Conservation (phyloP, 1,139 yeast genomes). For the Yamadazyma membranifaciens region DNA sequence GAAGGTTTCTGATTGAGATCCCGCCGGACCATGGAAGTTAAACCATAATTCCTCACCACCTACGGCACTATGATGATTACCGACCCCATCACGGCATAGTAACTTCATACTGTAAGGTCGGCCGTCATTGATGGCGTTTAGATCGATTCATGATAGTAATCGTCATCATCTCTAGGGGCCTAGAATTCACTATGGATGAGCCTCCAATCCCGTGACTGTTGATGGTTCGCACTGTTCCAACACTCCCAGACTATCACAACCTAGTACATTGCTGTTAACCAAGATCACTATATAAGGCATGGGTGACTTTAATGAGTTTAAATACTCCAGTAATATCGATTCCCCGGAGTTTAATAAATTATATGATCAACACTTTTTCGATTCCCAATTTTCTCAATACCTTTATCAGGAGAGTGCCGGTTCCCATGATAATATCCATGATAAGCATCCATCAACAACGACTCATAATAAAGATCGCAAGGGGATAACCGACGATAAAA, state of each 20-base stretch:
- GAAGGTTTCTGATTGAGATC: too few species aligned
- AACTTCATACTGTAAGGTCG: too few species aligned
- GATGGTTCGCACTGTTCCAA: constrained; percentile 1
- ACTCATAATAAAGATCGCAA: not conserved
- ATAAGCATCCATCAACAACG: not conserved
- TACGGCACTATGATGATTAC: too few species aligned
- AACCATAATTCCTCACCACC: too few species aligned
- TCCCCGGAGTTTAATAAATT: constrained; percentile 10
- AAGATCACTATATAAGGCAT: not conserved
- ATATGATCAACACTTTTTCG: constrained; percentile 14
- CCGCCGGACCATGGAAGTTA: too few species aligned
- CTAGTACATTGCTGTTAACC: not conserved
- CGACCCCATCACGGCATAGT: too few species aligned
- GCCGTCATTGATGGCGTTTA: too few species aligned
- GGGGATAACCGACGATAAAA: too few species aligned
- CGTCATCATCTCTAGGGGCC: too few species aligned
- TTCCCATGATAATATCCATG: not conserved
- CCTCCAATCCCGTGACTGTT: not conserved
- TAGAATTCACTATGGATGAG: too few species aligned
- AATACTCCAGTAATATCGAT: constrained; percentile 4
- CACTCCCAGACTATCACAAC: not conserved
- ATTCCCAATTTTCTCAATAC: constrained; percentile 5
- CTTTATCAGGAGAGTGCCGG: not conserved
- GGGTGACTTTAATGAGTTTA: constrained; percentile 4
- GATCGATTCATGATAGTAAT: too few species aligned